Percentiles rank a stretch among this genome's conserved stretches.
These are phyloP conservation scores for Zygosaccharomyces kombuchaensis DNA, from an alignment of 805 yeast species.

Conservation along the genomic window DNA sequence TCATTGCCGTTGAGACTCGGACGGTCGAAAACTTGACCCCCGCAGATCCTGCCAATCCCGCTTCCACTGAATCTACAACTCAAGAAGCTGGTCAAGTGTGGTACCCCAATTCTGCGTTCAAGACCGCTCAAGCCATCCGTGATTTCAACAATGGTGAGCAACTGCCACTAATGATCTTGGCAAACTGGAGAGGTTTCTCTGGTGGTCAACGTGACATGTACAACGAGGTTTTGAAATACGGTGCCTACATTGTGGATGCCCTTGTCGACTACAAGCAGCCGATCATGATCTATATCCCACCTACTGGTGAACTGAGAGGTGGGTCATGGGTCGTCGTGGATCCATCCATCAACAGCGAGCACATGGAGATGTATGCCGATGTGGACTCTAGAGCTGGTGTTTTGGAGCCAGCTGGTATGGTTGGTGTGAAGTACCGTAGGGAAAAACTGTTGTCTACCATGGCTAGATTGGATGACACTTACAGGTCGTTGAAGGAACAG, in stretches of 20 bases:
- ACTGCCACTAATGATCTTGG: constrained; percentile 93
- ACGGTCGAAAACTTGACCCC: constrained; percentile 85
- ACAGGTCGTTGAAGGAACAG: constrained; percentile 61
- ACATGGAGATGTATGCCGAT: constrained; percentile 99
- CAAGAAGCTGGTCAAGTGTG: constrained; percentile 99
- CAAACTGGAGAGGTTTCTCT: constrained; percentile 99
- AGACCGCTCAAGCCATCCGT: constrained; percentile 97
- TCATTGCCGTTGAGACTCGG: constrained; percentile 92
- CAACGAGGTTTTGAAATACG: constrained; percentile 95
- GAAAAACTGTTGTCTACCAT: constrained; percentile 88
- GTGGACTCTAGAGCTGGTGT: constrained; percentile 95
- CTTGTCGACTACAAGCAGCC: constrained; percentile 95
- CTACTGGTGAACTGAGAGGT: constrained; percentile 97
- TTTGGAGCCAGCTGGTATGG: constrained; percentile 98
- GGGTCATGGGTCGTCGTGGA: constrained; percentile 99
- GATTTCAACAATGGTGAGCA: constrained; percentile 98
- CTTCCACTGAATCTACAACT: constrained; percentile 76
- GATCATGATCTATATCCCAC: constrained; percentile 94
- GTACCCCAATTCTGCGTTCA: constrained; percentile 99
- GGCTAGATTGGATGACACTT: constrained; percentile 79
- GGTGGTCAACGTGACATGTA: constrained; percentile 99
- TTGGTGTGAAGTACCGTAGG: constrained; percentile 94
- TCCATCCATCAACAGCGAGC: constrained; percentile 92
- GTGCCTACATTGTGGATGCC: constrained; percentile 96
- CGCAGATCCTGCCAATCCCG: constrained; percentile 98